phyloP scores from a whole-genome alignment of 129 eudicot species.

The Pulicaria dysenterica region DNA sequence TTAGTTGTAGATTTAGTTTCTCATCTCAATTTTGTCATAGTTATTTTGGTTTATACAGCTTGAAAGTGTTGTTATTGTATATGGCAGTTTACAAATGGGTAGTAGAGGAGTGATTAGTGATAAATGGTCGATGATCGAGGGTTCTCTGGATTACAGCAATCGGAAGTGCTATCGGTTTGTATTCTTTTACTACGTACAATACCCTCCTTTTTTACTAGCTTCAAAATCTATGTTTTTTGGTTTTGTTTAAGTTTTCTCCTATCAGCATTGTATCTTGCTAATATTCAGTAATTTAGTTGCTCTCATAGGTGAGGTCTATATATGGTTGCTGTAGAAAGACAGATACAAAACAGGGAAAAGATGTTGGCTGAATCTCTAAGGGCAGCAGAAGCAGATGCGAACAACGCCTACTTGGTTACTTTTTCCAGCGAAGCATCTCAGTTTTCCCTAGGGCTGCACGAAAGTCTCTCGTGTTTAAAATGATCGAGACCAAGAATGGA shows the following conservation, averaged over 20 bases:
- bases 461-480: no score
- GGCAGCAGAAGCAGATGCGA: slow-evolving; percentile 53
- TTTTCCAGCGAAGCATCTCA: background rate
- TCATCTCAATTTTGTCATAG: no score
- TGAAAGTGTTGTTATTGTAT: slow-evolving; percentile 6
- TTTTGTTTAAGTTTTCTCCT: background rate
- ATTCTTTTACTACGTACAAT: slow-evolving; percentile 14
- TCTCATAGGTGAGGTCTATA: slow-evolving; percentile 68
- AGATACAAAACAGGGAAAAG: slow-evolving; percentile 66
- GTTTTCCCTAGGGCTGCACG: no score
- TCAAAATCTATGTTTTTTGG: background rate
- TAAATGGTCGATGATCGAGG: slow-evolving; percentile 85
- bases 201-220: background rate
- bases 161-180: slow-evolving; percentile 72
- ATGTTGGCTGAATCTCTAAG: slow-evolving; percentile 71
- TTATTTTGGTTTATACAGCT: background rate
- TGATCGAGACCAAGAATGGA: background rate
- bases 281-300: background rate
- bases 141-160: slow-evolving; percentile 74
- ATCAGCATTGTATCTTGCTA: background rate
- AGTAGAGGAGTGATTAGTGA: slow-evolving; percentile 66
- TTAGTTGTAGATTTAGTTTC: background rate
- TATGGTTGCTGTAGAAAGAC: slow-evolving; percentile 88
- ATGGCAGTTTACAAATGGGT: slow-evolving; percentile 46
- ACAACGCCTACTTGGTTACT: slow-evolving; percentile 23